Evolutionary conservation across 768 basidiomycete genomes (phyloP).

Genomic region (Rhizopogon vesiculosus): DNA sequence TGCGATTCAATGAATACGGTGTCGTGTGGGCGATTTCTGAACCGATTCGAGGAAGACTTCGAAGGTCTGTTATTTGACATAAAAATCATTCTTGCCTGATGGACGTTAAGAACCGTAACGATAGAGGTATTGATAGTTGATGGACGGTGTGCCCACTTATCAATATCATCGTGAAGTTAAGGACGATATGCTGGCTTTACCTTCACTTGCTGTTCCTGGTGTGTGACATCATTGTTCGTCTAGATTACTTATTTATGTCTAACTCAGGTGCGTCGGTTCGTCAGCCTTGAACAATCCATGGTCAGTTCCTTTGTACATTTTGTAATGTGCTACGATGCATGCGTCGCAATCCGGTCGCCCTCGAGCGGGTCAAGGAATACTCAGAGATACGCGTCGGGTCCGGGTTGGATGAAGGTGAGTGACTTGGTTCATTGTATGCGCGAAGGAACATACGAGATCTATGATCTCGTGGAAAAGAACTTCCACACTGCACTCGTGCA

Average conservation of each 20-base stretch:
- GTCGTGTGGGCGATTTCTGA: conserved; percentile 76
- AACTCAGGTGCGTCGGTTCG: conserved; percentile 66
- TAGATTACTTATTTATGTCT: conserved; percentile 1
- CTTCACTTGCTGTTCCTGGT: conserved; percentile 54
- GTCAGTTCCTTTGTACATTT: conserved; percentile 31
- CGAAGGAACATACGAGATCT: conserved; percentile 61
- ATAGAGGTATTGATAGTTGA: conserved; percentile 70
- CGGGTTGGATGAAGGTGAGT: too few species aligned
- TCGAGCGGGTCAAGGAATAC: conserved; percentile 91
- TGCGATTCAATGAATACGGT: conserved; percentile 91
- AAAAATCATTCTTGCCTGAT: conserved; percentile 6
- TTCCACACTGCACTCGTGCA: conserved; percentile 90
- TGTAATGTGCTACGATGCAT: background rate
- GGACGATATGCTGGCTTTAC: conserved; percentile 12
- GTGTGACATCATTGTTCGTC: conserved; percentile 5
- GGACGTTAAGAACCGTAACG: background rate
- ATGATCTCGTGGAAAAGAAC: conserved; percentile 95
- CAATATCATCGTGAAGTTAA: background rate
- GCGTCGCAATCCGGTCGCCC: conserved; percentile 50
- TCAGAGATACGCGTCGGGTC: conserved; percentile 39
- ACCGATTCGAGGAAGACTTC: conserved; percentile 88
- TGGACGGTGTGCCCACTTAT: conserved; percentile 40
- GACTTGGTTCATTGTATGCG: too few species aligned
- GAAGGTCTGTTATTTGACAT: conserved; percentile 41
- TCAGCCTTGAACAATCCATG: conserved; percentile 90